phyloP scores from a whole-genome alignment of 768 basidiomycete species.

The Boletus bicolor region DNA sequence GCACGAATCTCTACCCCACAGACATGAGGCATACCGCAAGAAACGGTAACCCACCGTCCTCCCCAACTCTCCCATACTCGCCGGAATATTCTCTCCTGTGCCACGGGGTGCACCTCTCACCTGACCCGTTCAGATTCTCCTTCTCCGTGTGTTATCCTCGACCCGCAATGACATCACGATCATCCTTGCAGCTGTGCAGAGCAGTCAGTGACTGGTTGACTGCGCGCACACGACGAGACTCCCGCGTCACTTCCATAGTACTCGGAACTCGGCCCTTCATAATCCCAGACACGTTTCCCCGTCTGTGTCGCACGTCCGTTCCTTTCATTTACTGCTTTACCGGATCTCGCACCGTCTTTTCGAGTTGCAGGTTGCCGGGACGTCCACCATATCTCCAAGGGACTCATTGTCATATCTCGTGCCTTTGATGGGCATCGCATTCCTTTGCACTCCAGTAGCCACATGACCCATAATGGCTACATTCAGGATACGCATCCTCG shows the following conservation, averaged over 20 bases:
- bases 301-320: conserved; percentile 7
- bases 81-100: background rate
- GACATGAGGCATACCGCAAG: conserved; percentile 9
- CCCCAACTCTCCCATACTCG: conserved; percentile 1
- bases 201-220: too few species aligned
- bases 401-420: background rate
- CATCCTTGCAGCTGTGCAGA: background rate
- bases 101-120: background rate
- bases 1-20: conserved; percentile 25
- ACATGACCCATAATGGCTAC: background rate
- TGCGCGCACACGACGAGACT: too few species aligned
- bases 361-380: background rate
- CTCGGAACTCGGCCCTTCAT: conserved; percentile 4
- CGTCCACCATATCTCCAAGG: conserved; percentile 7
- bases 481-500: background rate
- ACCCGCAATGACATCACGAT: background rate
- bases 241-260: conserved; percentile 1
- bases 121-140: background rate
- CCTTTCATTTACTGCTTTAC: background rate
- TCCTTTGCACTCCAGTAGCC: background rate
- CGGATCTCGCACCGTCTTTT: conserved; percentile 8
- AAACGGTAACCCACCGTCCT: background rate
- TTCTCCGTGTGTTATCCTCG: background rate
- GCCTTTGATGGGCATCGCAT: background rate
- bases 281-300: background rate